These are phyloP conservation scores for Mucor piriformis DNA, from an alignment of 371 early-diverging fungal species.

Conservation along the genomic window DNA sequence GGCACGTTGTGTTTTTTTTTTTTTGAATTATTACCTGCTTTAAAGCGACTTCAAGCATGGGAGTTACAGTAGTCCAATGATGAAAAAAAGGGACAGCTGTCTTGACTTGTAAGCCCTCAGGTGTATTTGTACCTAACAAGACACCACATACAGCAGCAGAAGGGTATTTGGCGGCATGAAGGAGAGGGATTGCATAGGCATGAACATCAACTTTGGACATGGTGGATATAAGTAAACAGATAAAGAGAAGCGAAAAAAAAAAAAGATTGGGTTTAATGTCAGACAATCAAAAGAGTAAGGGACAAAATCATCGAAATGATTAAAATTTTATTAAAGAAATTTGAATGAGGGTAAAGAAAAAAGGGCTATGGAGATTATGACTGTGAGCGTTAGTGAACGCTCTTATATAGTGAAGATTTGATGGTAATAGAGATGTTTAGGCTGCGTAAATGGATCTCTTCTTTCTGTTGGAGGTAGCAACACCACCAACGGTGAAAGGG, in stretches of 20 bases:
- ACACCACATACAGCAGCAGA: conserved; percentile 72
- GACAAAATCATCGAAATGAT: no score
- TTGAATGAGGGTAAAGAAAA: no score
- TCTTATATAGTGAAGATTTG: no score
- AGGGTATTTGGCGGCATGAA: conserved; percentile 86
- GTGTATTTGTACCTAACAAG: conserved; percentile 53
- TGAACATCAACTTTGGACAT: conserved; percentile 19
- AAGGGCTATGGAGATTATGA: background rate
- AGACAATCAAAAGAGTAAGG: background rate
- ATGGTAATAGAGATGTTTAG: background rate
- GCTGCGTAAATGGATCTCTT: background rate
- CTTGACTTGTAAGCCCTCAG: conserved; percentile 38
- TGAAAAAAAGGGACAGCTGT: conserved; percentile 83
- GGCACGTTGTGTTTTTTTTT: background rate
- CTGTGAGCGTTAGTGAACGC: background rate
- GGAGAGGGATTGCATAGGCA: conserved; percentile 73
- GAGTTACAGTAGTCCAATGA: conserved; percentile 74
- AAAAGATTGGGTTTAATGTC: background rate
- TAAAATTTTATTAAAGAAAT: background rate
- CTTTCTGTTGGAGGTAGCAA: background rate
- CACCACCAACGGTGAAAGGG: conserved; percentile 6
- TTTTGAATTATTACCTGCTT: conserved; percentile 63
- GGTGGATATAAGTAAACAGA: no score
- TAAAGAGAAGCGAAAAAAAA: background rate
- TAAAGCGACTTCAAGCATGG: conserved; percentile 80